Conservation (phyloP, 2,329 filamentous ascomycete species). For the Pestalotiopsis sp. region DNA sequence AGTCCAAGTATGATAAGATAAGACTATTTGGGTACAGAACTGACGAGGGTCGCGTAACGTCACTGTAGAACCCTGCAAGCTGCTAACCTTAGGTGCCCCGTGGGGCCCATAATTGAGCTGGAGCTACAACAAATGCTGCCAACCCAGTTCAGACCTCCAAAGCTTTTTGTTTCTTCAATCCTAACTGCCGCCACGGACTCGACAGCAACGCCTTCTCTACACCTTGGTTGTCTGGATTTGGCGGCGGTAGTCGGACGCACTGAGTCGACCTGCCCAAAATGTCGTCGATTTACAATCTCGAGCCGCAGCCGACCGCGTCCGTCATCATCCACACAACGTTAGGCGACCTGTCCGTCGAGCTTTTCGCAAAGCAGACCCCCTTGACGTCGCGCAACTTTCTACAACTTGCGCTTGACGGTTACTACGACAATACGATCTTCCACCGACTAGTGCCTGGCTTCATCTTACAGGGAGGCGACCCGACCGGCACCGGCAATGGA, state of each 20-base stretch:
- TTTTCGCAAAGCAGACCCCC: slow-evolving; percentile 94
- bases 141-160: background rate
- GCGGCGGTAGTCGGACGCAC: background rate
- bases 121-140: no score
- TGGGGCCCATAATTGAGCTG: no score
- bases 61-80: no score
- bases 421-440: slow-evolving; percentile 93
- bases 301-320: slow-evolving; percentile 91
- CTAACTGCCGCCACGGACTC: background rate
- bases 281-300: slow-evolving; percentile 91
- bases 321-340: slow-evolving; percentile 87
- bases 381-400: slow-evolving; percentile 93
- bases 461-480: slow-evolving; percentile 92
- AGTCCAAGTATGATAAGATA: no score
- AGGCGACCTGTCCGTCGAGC: slow-evolving; percentile 87
- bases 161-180: background rate
- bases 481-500: slow-evolving; percentile 88
- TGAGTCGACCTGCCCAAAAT: slow-evolving; percentile 48
- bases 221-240: background rate
- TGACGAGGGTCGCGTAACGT: no score
- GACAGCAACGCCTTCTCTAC: background rate
- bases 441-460: slow-evolving; percentile 92
- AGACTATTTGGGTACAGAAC: no score
- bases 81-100: no score
- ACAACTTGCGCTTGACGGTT: slow-evolving; percentile 91